Evolutionary conservation across 345 rosid genomes (phyloP), one percentile per base, ranked within the genome.

Genomic region (Bretschneidera sinensis): DNA sequence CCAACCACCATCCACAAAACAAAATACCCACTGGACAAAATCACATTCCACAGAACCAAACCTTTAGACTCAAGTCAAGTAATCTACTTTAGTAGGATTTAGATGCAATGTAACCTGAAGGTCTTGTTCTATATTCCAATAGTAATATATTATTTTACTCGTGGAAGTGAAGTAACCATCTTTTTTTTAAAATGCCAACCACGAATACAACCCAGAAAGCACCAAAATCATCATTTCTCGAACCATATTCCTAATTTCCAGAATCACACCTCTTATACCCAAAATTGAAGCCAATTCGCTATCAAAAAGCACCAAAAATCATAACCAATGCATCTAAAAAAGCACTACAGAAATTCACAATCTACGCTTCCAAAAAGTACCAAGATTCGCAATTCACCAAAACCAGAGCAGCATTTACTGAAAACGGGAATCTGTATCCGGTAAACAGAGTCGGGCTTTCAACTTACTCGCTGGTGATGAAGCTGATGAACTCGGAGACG

Each of bases 401-500:
- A 7, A 14, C 15, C 45, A 39, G 15, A 39, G 45, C 45, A 39
- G 4, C n/a, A n/a, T 39, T 5, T 14, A 39, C 45, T 4, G 10
- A 2, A 39, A 14, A 28, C 33, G 10, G 45, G 45, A 39, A 39
- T 39, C 10, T 4, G 15, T 4, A n/a, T 39, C 1, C 15, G 10
- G 16, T 14, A 11, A 7, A 39, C 1, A 39, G 45, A 39, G 9
- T 14, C 1, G 16, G 10, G 6, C 15, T 39, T 39, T 5, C 45
- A 59, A 35, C 62, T 58, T 74, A 83, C 88, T 84, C 89, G 84
- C 89, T 79, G 57, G 89, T 81, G 59, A 84, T 63, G 77, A 79
- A 84, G 75, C 86, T 81, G 70, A 84, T 79, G 53, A 84, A 84
- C 78, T 84, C 89, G 45, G 89, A 84, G 31, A 84, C 89, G 54